Percentiles rank a stretch among this genome's conserved stretches.
Evolutionary conservation across 2,329 filamentous ascomycete genomes (phyloP).

Genomic region (Sarocladium brachiariae): DNA sequence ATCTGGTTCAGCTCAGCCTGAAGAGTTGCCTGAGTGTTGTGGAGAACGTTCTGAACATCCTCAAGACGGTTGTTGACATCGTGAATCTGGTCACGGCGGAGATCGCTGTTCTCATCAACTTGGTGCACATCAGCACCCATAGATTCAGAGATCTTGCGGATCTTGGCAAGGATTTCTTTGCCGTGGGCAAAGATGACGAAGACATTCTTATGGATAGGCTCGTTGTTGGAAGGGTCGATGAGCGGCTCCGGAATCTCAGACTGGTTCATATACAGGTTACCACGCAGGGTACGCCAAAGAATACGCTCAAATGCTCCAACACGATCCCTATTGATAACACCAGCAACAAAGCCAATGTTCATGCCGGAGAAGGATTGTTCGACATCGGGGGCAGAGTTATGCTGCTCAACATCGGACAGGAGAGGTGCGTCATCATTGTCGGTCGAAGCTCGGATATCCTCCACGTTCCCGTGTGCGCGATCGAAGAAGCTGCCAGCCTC

Average conservation of each 20-base stretch:
- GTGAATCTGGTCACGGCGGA: constrained; percentile 90
- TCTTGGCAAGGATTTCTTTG: constrained; percentile 97
- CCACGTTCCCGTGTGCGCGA: constrained; percentile 88
- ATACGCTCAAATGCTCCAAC: constrained; percentile 96
- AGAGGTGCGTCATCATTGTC: constrained; percentile 90
- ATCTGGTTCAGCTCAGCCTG: constrained; percentile 92
- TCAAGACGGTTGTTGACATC: constrained; percentile 92
- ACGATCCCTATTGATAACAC: constrained; percentile 87
- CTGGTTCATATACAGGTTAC: constrained; percentile 99
- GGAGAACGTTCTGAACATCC: constrained; percentile 85
- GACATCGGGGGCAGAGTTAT: constrained; percentile 57
- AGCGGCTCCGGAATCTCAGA: constrained; percentile 94
- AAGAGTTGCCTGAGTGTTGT: constrained; percentile 90
- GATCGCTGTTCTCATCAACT: constrained; percentile 94
- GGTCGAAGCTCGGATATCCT: constrained; percentile 88
- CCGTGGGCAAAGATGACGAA: constrained; percentile 99
- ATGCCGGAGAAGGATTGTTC: constrained; percentile 91
- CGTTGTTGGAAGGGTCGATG: constrained; percentile 86
- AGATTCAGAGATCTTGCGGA: constrained; percentile 97
- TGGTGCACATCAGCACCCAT: constrained; percentile 93
- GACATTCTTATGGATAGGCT: constrained; percentile 91
- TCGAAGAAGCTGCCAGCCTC: constrained; percentile 98
- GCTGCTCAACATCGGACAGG: constrained; percentile 86
- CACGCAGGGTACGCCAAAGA: constrained; percentile 91
- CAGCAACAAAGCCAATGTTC: constrained; percentile 98